Percentiles rank a stretch among this genome's conserved stretches.
phyloP scores from a whole-genome alignment of 768 basidiomycete species.

The Artomyces pyxidatus region DNA sequence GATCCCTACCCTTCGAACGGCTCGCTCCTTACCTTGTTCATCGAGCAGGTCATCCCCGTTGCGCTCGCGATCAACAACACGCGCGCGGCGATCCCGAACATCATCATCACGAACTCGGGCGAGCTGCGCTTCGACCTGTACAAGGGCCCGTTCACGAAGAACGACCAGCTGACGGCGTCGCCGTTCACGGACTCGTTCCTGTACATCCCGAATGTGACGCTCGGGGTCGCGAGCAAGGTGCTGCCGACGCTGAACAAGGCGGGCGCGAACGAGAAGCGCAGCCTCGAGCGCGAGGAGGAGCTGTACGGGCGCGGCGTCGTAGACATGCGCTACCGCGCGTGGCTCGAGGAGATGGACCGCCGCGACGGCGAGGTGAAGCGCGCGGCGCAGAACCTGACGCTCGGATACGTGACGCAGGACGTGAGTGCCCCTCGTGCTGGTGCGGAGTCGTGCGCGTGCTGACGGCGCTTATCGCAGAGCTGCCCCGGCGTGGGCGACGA shows the following conservation, averaged over 20 bases:
- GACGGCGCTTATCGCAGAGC: slow-evolving; percentile 28
- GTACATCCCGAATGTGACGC: slow-evolving; percentile 48
- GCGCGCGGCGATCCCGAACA: slow-evolving; percentile 47
- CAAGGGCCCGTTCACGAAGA: slow-evolving; percentile 64
- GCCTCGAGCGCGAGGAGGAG: slow-evolving; percentile 29
- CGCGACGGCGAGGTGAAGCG: slow-evolving; percentile 30
- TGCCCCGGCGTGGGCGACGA: slow-evolving; percentile 78
- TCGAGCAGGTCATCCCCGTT: slow-evolving; percentile 43
- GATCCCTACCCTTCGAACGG: slow-evolving; percentile 53
- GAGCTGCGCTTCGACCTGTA: slow-evolving; percentile 61
- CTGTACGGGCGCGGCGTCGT: slow-evolving; percentile 44
- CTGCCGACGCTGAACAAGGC: slow-evolving; percentile 44
- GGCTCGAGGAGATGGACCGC: slow-evolving; percentile 52
- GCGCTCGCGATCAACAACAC: slow-evolving; percentile 57
- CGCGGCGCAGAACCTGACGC: slow-evolving; percentile 44
- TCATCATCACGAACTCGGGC: slow-evolving; percentile 60
- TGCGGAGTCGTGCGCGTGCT: too few species aligned
- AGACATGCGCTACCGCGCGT: slow-evolving; percentile 39
- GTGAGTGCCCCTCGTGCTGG: slow-evolving; percentile 27
- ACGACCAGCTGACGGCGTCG: slow-evolving; percentile 70
- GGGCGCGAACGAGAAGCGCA: slow-evolving; percentile 30
- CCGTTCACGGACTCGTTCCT: slow-evolving; percentile 62
- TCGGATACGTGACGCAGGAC: slow-evolving; percentile 71
- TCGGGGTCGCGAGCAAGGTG: slow-evolving; percentile 43
- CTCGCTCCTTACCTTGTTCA: slow-evolving; percentile 53